Percentiles rank a stretch among this genome's conserved stretches.
Conservation (phyloP, 306 rosid genomes). For the Inga laurina region DNA sequence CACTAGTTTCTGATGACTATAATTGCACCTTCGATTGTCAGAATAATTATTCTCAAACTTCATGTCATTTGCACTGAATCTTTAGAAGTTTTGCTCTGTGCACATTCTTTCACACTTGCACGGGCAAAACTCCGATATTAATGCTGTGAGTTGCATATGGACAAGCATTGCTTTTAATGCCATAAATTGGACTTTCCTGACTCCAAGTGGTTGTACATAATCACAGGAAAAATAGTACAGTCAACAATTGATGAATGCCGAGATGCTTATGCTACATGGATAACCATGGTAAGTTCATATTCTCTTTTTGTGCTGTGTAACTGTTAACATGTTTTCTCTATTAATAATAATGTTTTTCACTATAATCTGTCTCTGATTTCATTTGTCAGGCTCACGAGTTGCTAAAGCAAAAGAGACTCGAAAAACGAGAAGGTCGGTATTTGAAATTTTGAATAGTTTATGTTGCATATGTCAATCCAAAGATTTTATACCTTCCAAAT, state of each 20-base stretch:
- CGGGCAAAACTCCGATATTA: not conserved
- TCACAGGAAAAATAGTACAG: constrained; percentile 89
- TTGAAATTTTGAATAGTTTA: not conserved
- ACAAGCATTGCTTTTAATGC: not conserved
- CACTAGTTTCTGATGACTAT: not conserved
- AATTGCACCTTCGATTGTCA: not conserved
- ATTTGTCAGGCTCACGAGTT: constrained; percentile 76
- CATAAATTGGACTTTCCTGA: constrained; percentile 29
- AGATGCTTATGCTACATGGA: constrained; percentile 78
- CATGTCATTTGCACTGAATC: not conserved
- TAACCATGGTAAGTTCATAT: constrained; percentile 55
- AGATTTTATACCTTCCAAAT: constrained; percentile 26
- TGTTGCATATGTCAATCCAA: not conserved
- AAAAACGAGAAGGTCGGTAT: constrained; percentile 49
- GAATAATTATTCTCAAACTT: not conserved
- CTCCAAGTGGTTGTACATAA: constrained; percentile 31
- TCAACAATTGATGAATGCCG: constrained; percentile 94
- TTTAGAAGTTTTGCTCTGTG: not conserved
- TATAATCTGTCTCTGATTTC: not conserved
- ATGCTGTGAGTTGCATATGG: not conserved
- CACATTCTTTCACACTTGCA: not conserved
- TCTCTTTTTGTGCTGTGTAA: not conserved
- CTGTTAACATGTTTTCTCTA: not conserved
- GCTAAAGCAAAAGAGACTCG: constrained; percentile 63
- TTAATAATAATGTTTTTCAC: constrained; percentile 9